Evolutionary conservation across 2,329 filamentous ascomycete genomes (phyloP), one percentile per base, ranked within the genome.

Genomic region (Aspergillus pseudoterreus): DNA sequence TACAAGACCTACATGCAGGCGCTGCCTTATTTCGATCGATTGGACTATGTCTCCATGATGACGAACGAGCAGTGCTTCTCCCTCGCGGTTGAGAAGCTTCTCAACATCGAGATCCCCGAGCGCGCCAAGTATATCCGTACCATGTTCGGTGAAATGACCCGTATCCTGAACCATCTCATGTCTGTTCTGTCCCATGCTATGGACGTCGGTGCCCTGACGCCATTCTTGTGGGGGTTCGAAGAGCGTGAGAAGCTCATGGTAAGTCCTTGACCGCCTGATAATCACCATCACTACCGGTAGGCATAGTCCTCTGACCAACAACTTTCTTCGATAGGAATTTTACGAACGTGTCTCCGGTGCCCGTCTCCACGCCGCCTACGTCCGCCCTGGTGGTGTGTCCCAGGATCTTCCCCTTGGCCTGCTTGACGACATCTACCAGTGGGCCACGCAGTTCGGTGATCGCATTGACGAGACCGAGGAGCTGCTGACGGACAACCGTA

Each of bases 11-110:
- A 99, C 71, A 83, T 97, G 68, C 94, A 99, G 80, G 94, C 94
- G 52, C 80, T 99, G 69, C 94, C 94, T 51, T 99, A 99, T 80
- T 99, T 99, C 72, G 94, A 99, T 77, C 90, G 94, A 64, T 82
- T 99, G 73, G 94, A 99, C 76, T 99, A 99, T 75, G 92, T 96
- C 63, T 96, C 91, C 67, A 99, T 99, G 95, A 99, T 99, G 94
- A 99, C 94, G 67, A 99, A 99, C 75, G 94, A 99, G 81, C 94
- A 99, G 77, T 96, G 91, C 70, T 99, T 90, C 75, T 85, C 91
- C 35, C 82, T 99, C 60, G 94, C 91, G 17, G 92, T 97, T 50
- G 94, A 99, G 82, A 99, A 99, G 82, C 82, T 99, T 55, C 80
- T 99, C 66, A 99, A 99, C 74, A 81, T 99, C 60, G 95, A 99